phyloP scores from a whole-genome alignment of 2,329 filamentous ascomycete genomes.

The Penicillium nordicum region DNA sequence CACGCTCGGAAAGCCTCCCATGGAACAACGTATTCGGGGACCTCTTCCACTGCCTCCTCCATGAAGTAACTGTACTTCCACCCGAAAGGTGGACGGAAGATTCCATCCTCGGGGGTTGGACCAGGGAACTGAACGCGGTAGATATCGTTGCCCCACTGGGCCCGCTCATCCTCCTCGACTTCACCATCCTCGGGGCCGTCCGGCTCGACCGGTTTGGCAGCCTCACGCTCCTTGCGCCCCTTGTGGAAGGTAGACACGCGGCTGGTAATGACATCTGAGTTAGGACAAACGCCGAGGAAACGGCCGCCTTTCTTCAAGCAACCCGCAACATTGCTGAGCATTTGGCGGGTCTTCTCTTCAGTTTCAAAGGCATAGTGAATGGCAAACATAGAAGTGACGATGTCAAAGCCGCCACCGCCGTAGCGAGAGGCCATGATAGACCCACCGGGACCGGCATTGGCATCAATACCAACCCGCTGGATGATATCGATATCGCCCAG shows the following conservation, averaged over 20 bases:
- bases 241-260: conserved; percentile 76
- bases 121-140: conserved; percentile 88
- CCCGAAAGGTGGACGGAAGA: conserved; percentile 90
- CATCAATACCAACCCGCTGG: conserved; percentile 81
- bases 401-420: conserved; percentile 80
- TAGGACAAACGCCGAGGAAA: conserved; percentile 94
- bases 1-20: conserved; percentile 93
- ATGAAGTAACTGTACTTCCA: conserved; percentile 99
- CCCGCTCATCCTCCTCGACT: conserved; percentile 59
- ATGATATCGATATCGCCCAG: conserved; percentile 79
- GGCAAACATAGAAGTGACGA: conserved; percentile 98
- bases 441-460: conserved; percentile 58
- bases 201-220: conserved; percentile 39
- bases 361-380: conserved; percentile 98
- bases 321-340: conserved; percentile 90
- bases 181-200: conserved; percentile 45
- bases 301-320: conserved; percentile 89
- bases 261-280: conserved; percentile 82
- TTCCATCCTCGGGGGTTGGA: conserved; percentile 75
- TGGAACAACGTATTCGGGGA: conserved; percentile 95
- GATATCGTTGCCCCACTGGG: conserved; percentile 89
- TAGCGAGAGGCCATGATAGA: conserved; percentile 59
- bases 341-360: conserved; percentile 81
- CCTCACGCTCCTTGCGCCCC: conserved; percentile 45
- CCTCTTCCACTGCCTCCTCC: conserved; percentile 90